Base-by-base conservation (phyloP, 2,329 filamentous ascomycete species). In the Penicillium sumatraense region DNA sequence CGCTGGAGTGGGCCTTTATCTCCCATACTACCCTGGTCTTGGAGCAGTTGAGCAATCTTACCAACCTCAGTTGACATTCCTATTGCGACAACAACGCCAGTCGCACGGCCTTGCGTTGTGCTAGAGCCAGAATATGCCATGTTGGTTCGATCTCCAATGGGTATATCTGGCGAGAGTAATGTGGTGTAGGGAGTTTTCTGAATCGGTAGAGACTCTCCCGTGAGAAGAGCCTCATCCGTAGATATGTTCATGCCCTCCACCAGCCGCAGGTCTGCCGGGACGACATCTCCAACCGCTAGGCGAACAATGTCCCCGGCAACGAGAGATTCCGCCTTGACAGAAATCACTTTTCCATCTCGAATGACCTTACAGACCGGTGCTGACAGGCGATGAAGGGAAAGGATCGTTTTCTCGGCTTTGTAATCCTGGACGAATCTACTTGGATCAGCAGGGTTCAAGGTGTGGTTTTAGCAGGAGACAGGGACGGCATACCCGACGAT, bases 161-260 rank as follows among this genome's bases (percentile, higher is more conserved):
- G 64, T 0, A 66, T 69, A 47, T 74, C 66, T n/a, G 49, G 49
- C 5, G 54, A 55, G 11, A 18, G n/a, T 11, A 70, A 36, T 1
- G 65, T 69, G 23, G 70, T 61, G 20, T 74, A 67, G 1, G 70
- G 68, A 27, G 81, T 77, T 72, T 87, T 82, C 68, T 75, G 78
- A 6, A 86, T 81, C n/a, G 84, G 84, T 6, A 85, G 68, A 21
- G 84, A 84, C 72, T 87, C 84, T 35, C 84, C 84, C 10, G 84
- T 87, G 33, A 87, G 75, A 45, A 86, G 80, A 13, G 84, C 81
- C 65, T 86, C 85, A 58, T 96, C 90, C 60, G 88, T 89, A 47
- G 88, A 88, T 56, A 91, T 77, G 71, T 93, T 93, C 74, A 91
- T 85, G 53, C 81, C 75, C 62, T 83, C 81, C 50, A 83, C 72